phyloP scores from a whole-genome alignment of 2,329 filamentous ascomycete genomes.

The Colletotrichum simmondsii region DNA sequence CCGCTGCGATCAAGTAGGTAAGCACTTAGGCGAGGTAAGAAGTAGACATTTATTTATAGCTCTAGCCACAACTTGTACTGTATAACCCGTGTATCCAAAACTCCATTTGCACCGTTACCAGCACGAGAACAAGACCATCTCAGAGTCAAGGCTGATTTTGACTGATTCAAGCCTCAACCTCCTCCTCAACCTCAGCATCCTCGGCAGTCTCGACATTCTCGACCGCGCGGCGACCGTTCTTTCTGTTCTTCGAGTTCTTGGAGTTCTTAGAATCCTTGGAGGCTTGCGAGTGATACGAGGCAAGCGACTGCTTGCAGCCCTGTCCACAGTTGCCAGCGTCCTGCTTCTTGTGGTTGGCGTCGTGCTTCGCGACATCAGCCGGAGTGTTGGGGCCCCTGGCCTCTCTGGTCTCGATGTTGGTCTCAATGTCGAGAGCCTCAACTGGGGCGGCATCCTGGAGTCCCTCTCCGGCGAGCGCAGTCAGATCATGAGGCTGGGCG shows the following conservation, averaged over 20 bases:
- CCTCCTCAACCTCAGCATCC: neutral
- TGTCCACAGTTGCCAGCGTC: neutral
- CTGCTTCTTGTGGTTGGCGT: constrained; percentile 6
- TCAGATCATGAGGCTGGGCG: neutral
- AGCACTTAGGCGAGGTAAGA: no score
- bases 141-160: neutral
- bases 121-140: neutral
- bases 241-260: neutral
- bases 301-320: neutral
- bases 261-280: constrained; percentile 16
- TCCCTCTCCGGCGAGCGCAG: neutral
- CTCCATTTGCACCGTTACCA: neutral
- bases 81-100: neutral
- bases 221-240: neutral
- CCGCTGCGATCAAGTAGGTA: no score
- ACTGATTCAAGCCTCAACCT: neutral
- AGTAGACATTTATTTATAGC: neutral
- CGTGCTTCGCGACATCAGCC: neutral
- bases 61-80: neutral
- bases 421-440: neutral
- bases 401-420: constrained; percentile 2
- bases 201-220: neutral
- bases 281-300: constrained; percentile 11
- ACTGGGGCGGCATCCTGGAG: neutral
- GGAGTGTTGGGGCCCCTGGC: neutral